Conservation (phyloP, 257 asterid species). For the Ilex aquifolium region DNA sequence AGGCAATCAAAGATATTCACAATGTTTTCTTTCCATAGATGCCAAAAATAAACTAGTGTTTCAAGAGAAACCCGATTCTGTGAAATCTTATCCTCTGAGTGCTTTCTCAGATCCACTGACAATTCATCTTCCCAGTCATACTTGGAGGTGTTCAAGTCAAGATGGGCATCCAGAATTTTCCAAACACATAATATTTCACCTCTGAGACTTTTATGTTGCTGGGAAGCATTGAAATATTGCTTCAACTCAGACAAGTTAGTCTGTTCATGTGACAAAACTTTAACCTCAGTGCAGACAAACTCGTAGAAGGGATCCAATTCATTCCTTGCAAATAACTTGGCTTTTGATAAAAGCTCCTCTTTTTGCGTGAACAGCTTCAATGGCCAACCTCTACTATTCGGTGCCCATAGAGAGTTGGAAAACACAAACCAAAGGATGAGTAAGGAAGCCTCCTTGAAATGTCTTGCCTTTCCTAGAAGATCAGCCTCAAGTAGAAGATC, state of each 20-base stretch:
- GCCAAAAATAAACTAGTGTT: constrained; percentile 46
- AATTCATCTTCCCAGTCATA: constrained; percentile 30
- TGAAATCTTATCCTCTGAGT: constrained; percentile 20
- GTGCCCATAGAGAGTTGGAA: constrained; percentile 38
- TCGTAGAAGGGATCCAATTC: constrained; percentile 27
- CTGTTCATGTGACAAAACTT: constrained; percentile 23
- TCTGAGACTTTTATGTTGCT: constrained; percentile 9
- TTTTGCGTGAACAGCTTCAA: constrained; percentile 32
- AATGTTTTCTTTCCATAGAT: constrained; percentile 24
- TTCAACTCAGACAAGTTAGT: constrained; percentile 26
- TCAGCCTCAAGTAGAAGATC: constrained; percentile 37
- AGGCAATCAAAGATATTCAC: constrained; percentile 29
- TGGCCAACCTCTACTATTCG: constrained; percentile 48
- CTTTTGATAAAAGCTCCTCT: constrained; percentile 31
- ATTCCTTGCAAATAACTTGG: constrained; percentile 21
- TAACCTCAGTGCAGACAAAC: constrained; percentile 24
- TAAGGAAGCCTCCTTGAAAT: constrained; percentile 22
- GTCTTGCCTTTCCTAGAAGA: constrained; percentile 27
- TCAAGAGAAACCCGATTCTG: constrained; percentile 26
- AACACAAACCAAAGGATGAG: constrained; percentile 31
- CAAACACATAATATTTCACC: constrained; percentile 32
- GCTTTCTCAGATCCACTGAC: constrained; percentile 10
- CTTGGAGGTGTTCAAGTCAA: constrained; percentile 14
- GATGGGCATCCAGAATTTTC: constrained; percentile 42
- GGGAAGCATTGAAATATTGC: constrained; percentile 19